A percentile compares a stretch with the other conserved stretches of the same genome.
These are phyloP conservation scores for Cenchrus purpureus DNA, from an alignment of 176 grass and related monocot genomes.

Conservation along the genomic window DNA sequence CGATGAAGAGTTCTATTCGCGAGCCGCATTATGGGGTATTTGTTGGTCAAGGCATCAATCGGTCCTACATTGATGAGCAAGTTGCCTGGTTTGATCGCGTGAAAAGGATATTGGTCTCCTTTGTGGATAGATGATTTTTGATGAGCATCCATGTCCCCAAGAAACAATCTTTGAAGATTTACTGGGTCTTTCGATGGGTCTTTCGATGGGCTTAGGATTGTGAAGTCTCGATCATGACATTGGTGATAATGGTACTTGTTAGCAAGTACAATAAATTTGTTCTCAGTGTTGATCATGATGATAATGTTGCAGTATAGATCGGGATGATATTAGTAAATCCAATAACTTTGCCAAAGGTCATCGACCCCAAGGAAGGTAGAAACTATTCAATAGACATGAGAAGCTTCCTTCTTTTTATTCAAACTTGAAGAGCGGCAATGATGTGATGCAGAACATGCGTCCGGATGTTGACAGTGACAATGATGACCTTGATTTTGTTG, in stretches of 20 bases:
- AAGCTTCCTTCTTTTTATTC: too few species aligned
- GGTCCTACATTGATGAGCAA: background rate
- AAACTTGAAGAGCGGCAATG: too few species aligned
- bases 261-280: background rate
- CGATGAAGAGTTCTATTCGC: background rate
- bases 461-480: too few species aligned
- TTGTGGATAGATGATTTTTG: background rate
- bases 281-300: background rate
- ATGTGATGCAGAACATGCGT: too few species aligned
- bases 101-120: background rate
- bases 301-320: background rate
- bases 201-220: background rate
- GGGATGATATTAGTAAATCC: background rate
- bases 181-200: background rate
- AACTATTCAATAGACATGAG: too few species aligned
- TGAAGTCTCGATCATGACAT: background rate
- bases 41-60: background rate
- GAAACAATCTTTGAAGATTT: background rate
- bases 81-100: background rate
- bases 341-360: background rate
- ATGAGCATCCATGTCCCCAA: background rate
- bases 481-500: too few species aligned
- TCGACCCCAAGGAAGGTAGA: background rate
- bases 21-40: background rate
- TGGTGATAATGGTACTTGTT: background rate